phyloP scores from a whole-genome alignment of 2,329 filamentous ascomycete species.

The Pestalotiopsis sp. region DNA sequence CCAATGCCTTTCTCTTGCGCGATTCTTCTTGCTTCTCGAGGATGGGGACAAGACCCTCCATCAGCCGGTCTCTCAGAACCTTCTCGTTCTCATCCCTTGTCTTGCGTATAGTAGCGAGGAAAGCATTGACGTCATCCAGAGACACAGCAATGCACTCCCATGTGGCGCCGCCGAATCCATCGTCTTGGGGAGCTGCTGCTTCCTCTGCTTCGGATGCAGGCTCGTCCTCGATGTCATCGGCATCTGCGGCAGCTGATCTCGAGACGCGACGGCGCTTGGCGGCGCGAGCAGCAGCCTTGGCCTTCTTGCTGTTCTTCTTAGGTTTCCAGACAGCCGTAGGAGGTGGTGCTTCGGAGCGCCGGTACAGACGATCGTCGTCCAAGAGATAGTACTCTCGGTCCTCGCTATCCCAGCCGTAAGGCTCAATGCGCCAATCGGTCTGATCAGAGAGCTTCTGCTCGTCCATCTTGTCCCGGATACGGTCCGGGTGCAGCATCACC shows the following conservation, averaged over 20 bases:
- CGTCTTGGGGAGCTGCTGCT: conserved; percentile 45
- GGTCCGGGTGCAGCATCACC: conserved; percentile 85
- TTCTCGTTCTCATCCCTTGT: conserved; percentile 87
- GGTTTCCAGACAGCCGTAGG: conserved; percentile 60
- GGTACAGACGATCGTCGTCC: conserved; percentile 92
- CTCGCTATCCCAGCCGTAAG: conserved; percentile 84
- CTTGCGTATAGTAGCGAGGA: conserved; percentile 72
- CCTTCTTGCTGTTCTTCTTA: conserved; percentile 66
- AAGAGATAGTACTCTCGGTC: conserved; percentile 88
- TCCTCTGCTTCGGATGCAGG: conserved; percentile 30
- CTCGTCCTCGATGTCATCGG: conserved; percentile 38
- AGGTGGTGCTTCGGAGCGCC: conserved; percentile 74
- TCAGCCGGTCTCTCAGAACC: conserved; percentile 69
- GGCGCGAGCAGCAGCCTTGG: conserved; percentile 63
- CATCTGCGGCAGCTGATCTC: conserved; percentile 40
- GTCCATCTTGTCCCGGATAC: conserved; percentile 83
- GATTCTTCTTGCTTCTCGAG: conserved; percentile 79
- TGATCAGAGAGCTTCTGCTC: conserved; percentile 83
- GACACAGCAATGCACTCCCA: conserved; percentile 94
- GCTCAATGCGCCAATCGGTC: conserved; percentile 78
- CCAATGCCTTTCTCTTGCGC: conserved; percentile 69
- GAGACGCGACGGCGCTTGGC: conserved; percentile 73
- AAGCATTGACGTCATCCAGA: conserved; percentile 72
- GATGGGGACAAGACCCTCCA: conserved; percentile 80
- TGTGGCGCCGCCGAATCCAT: conserved; percentile 73